phyloP scores from a whole-genome alignment of 2,329 filamentous ascomycete species.

The Grosmannia huntii region DNA sequence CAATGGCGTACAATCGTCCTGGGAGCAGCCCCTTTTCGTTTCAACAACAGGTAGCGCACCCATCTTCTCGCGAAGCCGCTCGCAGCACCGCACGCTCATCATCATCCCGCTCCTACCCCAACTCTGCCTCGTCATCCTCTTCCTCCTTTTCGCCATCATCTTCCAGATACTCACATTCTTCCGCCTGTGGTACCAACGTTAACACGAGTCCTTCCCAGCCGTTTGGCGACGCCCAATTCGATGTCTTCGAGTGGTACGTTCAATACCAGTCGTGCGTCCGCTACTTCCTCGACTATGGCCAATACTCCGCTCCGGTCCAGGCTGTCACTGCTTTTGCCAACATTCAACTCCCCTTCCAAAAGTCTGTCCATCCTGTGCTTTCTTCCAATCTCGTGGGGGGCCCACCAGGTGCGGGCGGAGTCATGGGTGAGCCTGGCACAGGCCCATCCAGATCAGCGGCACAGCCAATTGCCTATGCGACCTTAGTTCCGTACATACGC shows the following conservation, averaged over 20 bases:
- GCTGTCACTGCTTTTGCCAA: conserved; percentile 84
- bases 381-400: conserved; percentile 23
- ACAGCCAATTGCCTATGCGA: conserved; percentile 33
- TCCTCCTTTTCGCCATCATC: not conserved
- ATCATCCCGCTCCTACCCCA: not conserved
- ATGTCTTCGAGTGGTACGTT: conserved; percentile 88
- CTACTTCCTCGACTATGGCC: conserved; percentile 86
- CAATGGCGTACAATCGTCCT: conserved; percentile 18
- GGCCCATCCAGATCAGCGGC: conserved; percentile 17
- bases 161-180: not conserved
- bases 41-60: conserved; percentile 20
- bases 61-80: not conserved
- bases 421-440: conserved; percentile 18
- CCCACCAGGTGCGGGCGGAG: conserved; percentile 20
- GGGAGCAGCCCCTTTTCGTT: conserved; percentile 16
- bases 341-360: conserved; percentile 80
- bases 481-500: conserved; percentile 77
- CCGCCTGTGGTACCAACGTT: conserved; percentile 5
- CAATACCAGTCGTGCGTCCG: conserved; percentile 80
- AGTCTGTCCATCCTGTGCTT: conserved; percentile 31
- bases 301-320: conserved; percentile 71
- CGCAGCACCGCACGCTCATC: not conserved
- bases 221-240: conserved; percentile 43
- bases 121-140: conserved; percentile 1
- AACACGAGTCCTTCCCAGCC: conserved; percentile 21